These are phyloP conservation scores for Neurospora cerealis DNA, from an alignment of 495 filamentous ascomycete genomes.

Conservation along the genomic window DNA sequence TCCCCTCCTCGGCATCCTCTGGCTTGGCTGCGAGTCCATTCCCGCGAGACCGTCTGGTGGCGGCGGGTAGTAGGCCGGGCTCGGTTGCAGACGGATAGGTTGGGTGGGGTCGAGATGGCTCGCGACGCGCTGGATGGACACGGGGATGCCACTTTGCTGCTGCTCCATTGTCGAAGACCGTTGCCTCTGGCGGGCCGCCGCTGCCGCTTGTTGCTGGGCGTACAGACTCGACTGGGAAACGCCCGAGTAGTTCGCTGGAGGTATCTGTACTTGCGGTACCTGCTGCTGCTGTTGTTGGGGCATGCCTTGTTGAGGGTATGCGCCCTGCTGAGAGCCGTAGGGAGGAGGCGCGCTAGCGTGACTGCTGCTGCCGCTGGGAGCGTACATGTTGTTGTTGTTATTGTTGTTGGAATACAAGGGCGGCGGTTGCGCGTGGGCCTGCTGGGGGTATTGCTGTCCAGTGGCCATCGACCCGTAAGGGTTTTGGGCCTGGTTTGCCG, in stretches of 20 bases:
- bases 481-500: constrained; percentile 41
- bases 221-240: constrained; percentile 60
- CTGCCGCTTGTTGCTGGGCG: constrained; percentile 72
- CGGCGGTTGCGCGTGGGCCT: constrained; percentile 35
- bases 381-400: constrained; percentile 63
- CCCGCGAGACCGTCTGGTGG: constrained; percentile 70
- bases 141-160: constrained; percentile 81
- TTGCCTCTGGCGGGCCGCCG: constrained; percentile 53
- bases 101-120: constrained; percentile 93
- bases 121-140: constrained; percentile 89
- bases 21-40: constrained; percentile 43
- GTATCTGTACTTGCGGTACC: constrained; percentile 43
- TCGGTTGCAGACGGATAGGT: constrained; percentile 89
- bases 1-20: constrained; percentile 62
- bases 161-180: constrained; percentile 94
- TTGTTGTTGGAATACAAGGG: constrained; percentile 59
- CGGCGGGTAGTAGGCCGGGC: constrained; percentile 94
- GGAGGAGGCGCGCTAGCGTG: constrained; percentile 72
- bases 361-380: constrained; percentile 47
- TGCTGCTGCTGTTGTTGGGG: constrained; percentile 35
- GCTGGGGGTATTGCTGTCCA: constrained; percentile 34
- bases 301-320: constrained; percentile 68
- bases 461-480: constrained; percentile 32
- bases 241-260: constrained; percentile 53
- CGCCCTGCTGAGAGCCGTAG: constrained; percentile 62